Conservation (phyloP, 306 rosid genomes). For the Vicia faba region DNA sequence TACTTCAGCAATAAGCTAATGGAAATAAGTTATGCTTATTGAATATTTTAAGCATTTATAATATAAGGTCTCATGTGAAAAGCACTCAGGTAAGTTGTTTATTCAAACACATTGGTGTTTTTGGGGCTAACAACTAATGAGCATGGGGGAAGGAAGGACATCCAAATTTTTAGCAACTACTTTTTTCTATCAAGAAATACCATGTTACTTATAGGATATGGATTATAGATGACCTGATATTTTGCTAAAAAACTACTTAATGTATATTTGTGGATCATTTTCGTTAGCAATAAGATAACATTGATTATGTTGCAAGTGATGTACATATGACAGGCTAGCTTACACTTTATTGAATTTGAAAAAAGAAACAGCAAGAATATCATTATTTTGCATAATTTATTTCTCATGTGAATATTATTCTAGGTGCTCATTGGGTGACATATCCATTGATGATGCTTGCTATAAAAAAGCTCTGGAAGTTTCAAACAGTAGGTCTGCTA, state of each 20-base stretch:
- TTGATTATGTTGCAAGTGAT: not conserved
- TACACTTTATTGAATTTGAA: not conserved
- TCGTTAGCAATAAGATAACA: not conserved
- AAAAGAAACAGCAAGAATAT: constrained; percentile 16
- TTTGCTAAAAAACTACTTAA: not conserved
- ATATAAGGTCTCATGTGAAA: constrained; percentile 6
- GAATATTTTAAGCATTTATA: constrained; percentile 1
- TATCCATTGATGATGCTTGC: constrained; percentile 74
- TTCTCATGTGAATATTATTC: constrained; percentile 35
- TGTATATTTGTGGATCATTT: not conserved
- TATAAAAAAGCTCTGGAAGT: constrained; percentile 91
- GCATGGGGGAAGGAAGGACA: not conserved
- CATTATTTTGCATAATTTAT: constrained; percentile 20
- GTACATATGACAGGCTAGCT: constrained; percentile 26
- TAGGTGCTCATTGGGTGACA: constrained; percentile 97
- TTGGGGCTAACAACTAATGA: not conserved
- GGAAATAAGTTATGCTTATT: constrained; percentile 4
- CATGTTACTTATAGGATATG: not conserved
- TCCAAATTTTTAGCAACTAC: not conserved
- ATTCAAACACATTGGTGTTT: not conserved
- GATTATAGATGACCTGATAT: not conserved
- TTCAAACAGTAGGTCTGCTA: constrained; percentile 78
- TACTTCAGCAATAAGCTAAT: constrained; percentile 5
- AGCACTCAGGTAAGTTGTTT: not conserved
- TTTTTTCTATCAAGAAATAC: not conserved